phyloP scores from a whole-genome alignment of 164 flowering plant species.

The Magnolia kwangsiensis region DNA sequence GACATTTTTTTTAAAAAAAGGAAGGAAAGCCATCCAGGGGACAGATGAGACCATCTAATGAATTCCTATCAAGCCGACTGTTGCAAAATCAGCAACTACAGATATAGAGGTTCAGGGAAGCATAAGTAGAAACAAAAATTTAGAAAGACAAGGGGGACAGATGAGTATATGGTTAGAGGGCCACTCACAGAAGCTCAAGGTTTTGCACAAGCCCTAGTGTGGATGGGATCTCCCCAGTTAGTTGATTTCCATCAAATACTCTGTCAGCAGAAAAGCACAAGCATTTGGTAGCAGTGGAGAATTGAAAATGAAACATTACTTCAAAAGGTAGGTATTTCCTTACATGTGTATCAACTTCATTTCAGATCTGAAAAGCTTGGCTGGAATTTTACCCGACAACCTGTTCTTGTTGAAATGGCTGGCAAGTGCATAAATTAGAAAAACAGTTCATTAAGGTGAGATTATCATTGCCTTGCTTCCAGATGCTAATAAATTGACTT shows the following conservation, averaged over 20 bases:
- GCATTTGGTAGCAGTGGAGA: not conserved
- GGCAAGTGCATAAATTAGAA: constrained; percentile 17
- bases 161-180: not conserved
- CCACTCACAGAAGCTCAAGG: constrained; percentile 96
- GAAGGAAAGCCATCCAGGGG: too few relatives aligned
- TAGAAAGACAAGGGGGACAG: too few relatives aligned
- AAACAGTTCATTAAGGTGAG: not conserved
- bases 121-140: too few relatives aligned
- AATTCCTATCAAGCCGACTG: too few relatives aligned
- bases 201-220: constrained; percentile 60
- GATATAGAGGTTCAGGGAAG: too few relatives aligned
- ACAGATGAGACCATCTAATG: too few relatives aligned
- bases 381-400: constrained; percentile 74
- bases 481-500: not conserved
- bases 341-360: constrained; percentile 90
- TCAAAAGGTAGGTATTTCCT: constrained; percentile 19
- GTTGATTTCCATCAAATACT: constrained; percentile 73
- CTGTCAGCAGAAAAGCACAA: constrained; percentile 28
- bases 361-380: constrained; percentile 57
- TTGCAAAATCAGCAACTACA: too few relatives aligned
- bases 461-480: not conserved
- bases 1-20: too few relatives aligned
- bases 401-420: constrained; percentile 93
- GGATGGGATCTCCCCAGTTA: constrained; percentile 60
- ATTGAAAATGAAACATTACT: not conserved